phyloP scores from a whole-genome alignment of 208 protist species.

The Leishmania martiniquensis region DNA sequence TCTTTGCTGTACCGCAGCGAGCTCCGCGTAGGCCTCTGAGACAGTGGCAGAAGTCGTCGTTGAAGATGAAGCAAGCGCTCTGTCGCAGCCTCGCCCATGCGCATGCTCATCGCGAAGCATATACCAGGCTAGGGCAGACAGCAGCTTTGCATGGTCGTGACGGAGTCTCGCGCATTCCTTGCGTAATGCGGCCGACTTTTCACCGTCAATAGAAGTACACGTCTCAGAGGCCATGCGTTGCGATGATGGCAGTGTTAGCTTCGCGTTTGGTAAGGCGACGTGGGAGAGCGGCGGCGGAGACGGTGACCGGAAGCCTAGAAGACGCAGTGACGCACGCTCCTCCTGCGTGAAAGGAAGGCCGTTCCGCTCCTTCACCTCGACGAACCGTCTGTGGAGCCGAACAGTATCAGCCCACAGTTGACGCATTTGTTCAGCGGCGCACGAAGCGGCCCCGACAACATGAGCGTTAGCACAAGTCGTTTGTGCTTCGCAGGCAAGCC shows the following conservation, averaged over 20 bases:
- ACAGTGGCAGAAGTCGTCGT: background rate
- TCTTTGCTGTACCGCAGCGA: background rate
- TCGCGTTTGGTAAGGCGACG: background rate
- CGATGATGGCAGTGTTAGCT: background rate
- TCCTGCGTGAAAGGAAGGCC: slow-evolving; percentile 4
- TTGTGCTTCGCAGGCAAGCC: background rate
- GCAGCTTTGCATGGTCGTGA: slow-evolving; percentile 14
- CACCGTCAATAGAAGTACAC: background rate
- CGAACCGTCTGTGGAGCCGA: slow-evolving; percentile 23
- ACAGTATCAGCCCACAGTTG: slow-evolving; percentile 6
- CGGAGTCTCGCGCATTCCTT: slow-evolving; percentile 1
- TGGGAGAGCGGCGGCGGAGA: background rate
- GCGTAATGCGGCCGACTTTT: slow-evolving; percentile 1
- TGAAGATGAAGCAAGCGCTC: background rate
- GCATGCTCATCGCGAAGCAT: slow-evolving; percentile 3
- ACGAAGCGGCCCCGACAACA: background rate
- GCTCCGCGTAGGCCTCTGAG: background rate
- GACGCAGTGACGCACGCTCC: slow-evolving; percentile 5
- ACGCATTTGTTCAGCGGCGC: slow-evolving; percentile 14
- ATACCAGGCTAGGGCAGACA: slow-evolving; percentile 21
- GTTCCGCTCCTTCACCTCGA: background rate
- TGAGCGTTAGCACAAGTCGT: background rate
- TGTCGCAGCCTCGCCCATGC: background rate
- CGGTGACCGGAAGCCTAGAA: slow-evolving; percentile 24
- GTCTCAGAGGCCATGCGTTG: background rate